Percentiles rank a stretch among this genome's conserved stretches.
Conservation (phyloP, 2,329 filamentous ascomycete genomes). For the Scortechinia acanthostroma region DNA sequence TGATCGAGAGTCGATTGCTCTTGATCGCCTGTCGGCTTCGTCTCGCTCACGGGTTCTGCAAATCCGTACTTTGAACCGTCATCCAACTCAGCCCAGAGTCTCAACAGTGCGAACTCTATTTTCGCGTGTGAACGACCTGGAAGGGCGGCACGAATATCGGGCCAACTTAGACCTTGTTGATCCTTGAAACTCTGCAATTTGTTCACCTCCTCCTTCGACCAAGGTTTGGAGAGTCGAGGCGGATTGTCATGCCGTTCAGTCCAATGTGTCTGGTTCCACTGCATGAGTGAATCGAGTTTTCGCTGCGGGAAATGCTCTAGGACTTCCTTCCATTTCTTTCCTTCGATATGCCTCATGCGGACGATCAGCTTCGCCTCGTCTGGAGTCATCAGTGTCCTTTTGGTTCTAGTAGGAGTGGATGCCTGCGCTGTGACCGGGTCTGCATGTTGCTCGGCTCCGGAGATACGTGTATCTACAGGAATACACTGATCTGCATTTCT, state of each 20-base stretch:
- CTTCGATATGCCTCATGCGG: conserved; percentile 15
- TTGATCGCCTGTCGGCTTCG: too few relatives aligned
- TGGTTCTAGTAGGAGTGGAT: too few relatives aligned
- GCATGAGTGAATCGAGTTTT: conserved; percentile 9
- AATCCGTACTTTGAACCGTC: too few relatives aligned
- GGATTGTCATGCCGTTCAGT: conserved; percentile 13
- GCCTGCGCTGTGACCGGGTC: too few relatives aligned
- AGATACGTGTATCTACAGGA: too few relatives aligned
- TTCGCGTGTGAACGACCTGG: conserved; percentile 16
- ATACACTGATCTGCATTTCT: too few relatives aligned
- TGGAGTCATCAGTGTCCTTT: neutral
- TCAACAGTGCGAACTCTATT: conserved; percentile 21
- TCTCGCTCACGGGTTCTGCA: too few relatives aligned
- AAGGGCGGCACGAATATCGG: conserved; percentile 14
- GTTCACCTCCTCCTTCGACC: conserved; percentile 16
- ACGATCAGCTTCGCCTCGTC: conserved; percentile 14
- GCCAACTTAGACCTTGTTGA: conserved; percentile 11
- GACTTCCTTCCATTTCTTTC: conserved; percentile 17
- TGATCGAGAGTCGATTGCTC: too few relatives aligned
- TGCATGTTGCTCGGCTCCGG: too few relatives aligned
- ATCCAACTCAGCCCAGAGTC: conserved; percentile 16
- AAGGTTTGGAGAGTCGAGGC: conserved; percentile 13
- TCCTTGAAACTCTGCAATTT: conserved; percentile 13
- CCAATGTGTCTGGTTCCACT: conserved; percentile 19
- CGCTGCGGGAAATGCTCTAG: conserved; percentile 14